A percentile compares a stretch with the other conserved stretches of the same genome.
Evolutionary conservation across 352 stramenopile species (phyloP).

Genomic region (Phytophthora sansomeana): DNA sequence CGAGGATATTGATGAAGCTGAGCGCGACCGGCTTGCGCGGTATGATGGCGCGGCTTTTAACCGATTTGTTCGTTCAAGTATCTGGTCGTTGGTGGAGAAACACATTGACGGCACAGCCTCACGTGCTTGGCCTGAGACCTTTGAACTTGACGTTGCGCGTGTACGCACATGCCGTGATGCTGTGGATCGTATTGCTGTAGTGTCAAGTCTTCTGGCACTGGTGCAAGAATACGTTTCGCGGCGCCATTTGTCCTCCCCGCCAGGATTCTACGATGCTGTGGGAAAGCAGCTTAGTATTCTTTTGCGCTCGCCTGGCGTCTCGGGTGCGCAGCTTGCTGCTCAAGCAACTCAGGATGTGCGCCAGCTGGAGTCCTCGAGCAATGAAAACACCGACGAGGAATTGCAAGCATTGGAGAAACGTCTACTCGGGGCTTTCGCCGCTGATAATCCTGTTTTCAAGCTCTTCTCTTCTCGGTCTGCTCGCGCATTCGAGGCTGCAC

Average conservation of each 20-base stretch:
- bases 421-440: constrained; percentile 51
- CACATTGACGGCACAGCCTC: constrained; percentile 52
- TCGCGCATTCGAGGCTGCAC: constrained; percentile 36
- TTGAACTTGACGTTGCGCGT: constrained; percentile 62
- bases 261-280: constrained; percentile 43
- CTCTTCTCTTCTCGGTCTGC: constrained; percentile 60
- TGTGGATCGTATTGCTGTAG: constrained; percentile 63
- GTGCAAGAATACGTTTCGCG: constrained; percentile 66
- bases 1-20: constrained; percentile 25
- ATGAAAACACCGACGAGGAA: constrained; percentile 21
- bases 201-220: constrained; percentile 65
- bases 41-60: constrained; percentile 51
- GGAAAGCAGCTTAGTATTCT: constrained; percentile 49
- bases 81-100: constrained; percentile 58
- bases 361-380: constrained; percentile 29
- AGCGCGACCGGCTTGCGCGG: constrained; percentile 33
- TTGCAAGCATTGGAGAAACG: constrained; percentile 51
- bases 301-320: constrained; percentile 54
- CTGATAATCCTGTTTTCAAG: constrained; percentile 62
- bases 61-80: constrained; percentile 52
- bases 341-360: constrained; percentile 53
- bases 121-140: constrained; percentile 72
- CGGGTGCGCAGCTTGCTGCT: constrained; percentile 56
- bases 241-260: constrained; percentile 29
- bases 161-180: constrained; percentile 61